A percentile compares a stretch with the other conserved stretches of the same genome.
Evolutionary conservation across 345 rosid genomes (phyloP).

Genomic region (Balakata baccata): DNA sequence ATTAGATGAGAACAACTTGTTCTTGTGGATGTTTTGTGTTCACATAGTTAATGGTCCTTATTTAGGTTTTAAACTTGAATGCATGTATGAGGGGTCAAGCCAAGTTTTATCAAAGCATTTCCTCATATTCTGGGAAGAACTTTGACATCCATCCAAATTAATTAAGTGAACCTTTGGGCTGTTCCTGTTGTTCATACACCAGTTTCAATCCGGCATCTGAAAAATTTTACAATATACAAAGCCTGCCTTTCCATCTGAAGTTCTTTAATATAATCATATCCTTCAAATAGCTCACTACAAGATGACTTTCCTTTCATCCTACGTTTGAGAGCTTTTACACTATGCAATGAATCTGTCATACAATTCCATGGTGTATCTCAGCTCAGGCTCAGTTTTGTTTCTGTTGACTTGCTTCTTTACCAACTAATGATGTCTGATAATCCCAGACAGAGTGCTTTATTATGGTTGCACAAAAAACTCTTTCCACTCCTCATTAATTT

Average conservation of each 20-base stretch:
- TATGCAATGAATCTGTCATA: background rate
- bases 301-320: background rate
- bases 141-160: too few species aligned
- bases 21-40: too few species aligned
- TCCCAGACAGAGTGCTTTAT: background rate
- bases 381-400: slow-evolving; percentile 1
- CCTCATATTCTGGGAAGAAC: too few species aligned
- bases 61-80: too few species aligned
- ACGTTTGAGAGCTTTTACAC: background rate
- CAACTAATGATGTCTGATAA: background rate
- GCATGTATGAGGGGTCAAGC: too few species aligned
- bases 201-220: background rate
- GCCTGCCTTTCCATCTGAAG: background rate
- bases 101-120: too few species aligned
- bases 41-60: too few species aligned
- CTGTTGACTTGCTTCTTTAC: slow-evolving; percentile 1
- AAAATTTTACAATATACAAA: background rate
- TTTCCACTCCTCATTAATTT: slow-evolving; percentile 4
- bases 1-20: too few species aligned
- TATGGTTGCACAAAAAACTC: slow-evolving; percentile 11
- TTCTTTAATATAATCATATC: background rate
- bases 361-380: background rate
- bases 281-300: background rate
- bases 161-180: too few species aligned
- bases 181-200: background rate